Evolutionary conservation across 306 rosid genomes (phyloP), one percentile per base, ranked within the genome.

Genomic region (Cicer yamashitae): DNA sequence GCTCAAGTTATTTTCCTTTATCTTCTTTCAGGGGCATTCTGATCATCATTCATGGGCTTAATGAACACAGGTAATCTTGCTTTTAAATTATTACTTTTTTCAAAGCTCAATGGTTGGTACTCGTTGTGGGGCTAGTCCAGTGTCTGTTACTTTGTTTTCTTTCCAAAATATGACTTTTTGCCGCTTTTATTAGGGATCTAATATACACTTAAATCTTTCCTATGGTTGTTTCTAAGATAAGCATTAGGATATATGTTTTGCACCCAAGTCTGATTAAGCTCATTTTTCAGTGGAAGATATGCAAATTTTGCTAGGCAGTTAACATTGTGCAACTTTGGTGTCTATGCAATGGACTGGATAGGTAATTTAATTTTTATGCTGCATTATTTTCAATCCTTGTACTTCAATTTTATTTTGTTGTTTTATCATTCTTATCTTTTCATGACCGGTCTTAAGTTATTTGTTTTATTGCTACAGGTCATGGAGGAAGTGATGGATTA

Each of bases 401-500:
- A 12, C 41, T 73, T 18, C 37, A 56, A 34, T 18, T 10, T n/a
- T 17, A 2, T 38, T 73, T 79, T 9, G 14, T 37, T 10, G 12
- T 46, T 70, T 75, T 63, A 61, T 38, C 30, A 5, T 52, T 6
- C 17, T 64, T 58, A 25, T 53, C 47, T 15, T 52, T 18, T 71
- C 71, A 17, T 7, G 48, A 67, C 1, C 44, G 72, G 12, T 63
- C 65, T 17, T 67, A 41, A 71, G 40, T 79, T 58, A 60, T 78
- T 62, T 63, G 18, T 78, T 40, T 53, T 56, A 46, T 15, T 47
- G n/a, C 70, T 71, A 62, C 74, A 96, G 99, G 99, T 85, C 99
- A 96, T 66, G 99, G 99, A 43, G 99, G 99, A 53, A 96, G 99
- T 73, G 99, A 96, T 86, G 99, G 99, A 82, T 83, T 96, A 85